Evolutionary conservation across 2,329 filamentous ascomycete genomes (phyloP), one percentile per base, ranked within the genome.

Genomic region (Fusarium scirpi): DNA sequence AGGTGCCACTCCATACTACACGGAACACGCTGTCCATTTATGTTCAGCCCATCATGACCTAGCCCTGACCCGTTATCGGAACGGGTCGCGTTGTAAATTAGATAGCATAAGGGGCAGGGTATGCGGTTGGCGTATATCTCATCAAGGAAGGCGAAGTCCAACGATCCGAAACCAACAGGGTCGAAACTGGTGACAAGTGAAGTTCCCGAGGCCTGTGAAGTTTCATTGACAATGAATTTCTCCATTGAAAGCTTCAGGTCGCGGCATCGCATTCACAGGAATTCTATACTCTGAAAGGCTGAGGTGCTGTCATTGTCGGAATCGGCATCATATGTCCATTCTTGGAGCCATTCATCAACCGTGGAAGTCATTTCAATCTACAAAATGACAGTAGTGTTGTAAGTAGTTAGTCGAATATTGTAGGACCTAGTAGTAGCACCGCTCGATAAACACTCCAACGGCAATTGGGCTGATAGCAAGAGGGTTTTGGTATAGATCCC

Each of bases 291-390:
- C 12, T 10, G 24, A 15, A 13, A 18, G 25, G 8, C 13, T 4
- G 1, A 12, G 7, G 11, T 8, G 15, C 8, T 46, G 1, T n/a
- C 8, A 8, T 11, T 1, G 12, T 12, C 16, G 8, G 24, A 4
- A 3, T 12, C 22, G 5, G 8, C 5, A 15, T 27, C 11, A 4
- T 12, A n/a, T 2, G 9, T 27, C 20, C 16, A 6, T 8, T 18
- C 10, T 3, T 11, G 1, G 6, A 10, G 12, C 29, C 29, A 30
- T 13, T 30, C 29, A 13, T 30, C 29, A 13, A 30, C 11, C 5
- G 29, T 6, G 11, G 29, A 30, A 30, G 29, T 6, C 29, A 27
- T 27, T 2, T 27, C 1, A 10, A 27, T 27, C 25, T 10, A 27
- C 25, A 9, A 3, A 27, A 3, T 10, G 25, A 10, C 2, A 27